Base-by-base conservation (phyloP, 2,329 filamentous ascomycete genomes). In the Talaromyces sp. region DNA sequence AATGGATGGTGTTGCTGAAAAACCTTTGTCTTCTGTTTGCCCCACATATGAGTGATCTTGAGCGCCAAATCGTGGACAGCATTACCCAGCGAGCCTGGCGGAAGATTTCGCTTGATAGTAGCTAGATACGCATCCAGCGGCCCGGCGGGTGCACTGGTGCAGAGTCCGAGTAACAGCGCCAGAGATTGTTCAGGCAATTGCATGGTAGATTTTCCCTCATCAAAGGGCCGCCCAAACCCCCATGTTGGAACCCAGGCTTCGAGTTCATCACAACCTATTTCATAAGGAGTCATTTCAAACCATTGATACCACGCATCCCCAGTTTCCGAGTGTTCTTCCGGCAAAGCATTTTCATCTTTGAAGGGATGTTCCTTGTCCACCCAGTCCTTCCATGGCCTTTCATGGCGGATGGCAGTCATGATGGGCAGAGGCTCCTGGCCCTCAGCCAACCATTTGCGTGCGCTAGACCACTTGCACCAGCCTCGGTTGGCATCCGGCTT, bases 261-360 rank as follows among this genome's bases (percentile, higher is more conserved):
- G n/a, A 74, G 67, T 59, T 74, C 72, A 47, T 74, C 73, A 59
- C 72, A 74, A 30, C 71, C 71, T 36, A 74, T 64, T 62, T 74
- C 72, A 61, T 73, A 72, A 0, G 73, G 72, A 5, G 69, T 71
- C 58, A 72, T 66, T 61, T 73, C 71, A 60, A 70, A 73, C 70
- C 72, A 75, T 55, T 74, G 73, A 62, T 73, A 75, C 71, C 72
- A 74, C n/a, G 61, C 57, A 57, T 60, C 57, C 4, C 42, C 44
- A 2, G 47, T 63, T 19, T 30, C 36, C 1, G 57, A 28, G 10
- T 57, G 53, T 25, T 60, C 53, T 22, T 63, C 49, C 3, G 49
- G 33, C 7, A 39, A 10, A 22, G 53, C 33, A 30, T 49, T 55
- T 7, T 57, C 53, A 17, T 63, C 44, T 51, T 57, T 52, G 17